These are phyloP conservation scores for Phylloporus sp. DNA, from an alignment of 768 basidiomycete genomes.

Conservation along the genomic window DNA sequence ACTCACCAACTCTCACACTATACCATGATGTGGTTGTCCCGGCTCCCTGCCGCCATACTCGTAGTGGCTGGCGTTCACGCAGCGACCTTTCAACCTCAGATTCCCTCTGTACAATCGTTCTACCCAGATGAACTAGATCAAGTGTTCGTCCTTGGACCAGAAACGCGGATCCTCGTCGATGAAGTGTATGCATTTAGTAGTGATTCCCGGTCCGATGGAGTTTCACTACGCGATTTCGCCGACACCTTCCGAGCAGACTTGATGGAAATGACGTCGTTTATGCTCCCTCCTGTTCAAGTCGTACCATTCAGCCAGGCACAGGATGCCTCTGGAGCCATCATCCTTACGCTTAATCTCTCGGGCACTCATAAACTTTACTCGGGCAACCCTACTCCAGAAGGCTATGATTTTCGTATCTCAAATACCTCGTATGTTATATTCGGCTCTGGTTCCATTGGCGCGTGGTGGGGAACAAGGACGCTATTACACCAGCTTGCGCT, in stretches of 20 bases:
- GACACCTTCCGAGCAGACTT: constrained; percentile 37
- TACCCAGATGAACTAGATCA: constrained; percentile 11
- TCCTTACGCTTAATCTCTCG: constrained; percentile 29
- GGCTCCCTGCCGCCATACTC: not conserved
- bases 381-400: constrained; percentile 36
- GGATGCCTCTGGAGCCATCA: constrained; percentile 18
- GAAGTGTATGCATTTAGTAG: constrained; percentile 14
- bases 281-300: constrained; percentile 20
- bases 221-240: constrained; percentile 35
- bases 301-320: constrained; percentile 8
- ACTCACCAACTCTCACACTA: not conserved
- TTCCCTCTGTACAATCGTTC: constrained; percentile 38
- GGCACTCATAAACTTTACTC: constrained; percentile 34
- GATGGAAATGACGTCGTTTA: constrained; percentile 28
- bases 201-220: constrained; percentile 17
- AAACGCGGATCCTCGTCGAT: constrained; percentile 37
- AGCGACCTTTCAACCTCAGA: constrained; percentile 26
- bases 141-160: constrained; percentile 29
- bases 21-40: not conserved
- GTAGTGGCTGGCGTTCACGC: not conserved
- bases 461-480: constrained; percentile 45
- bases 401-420: constrained; percentile 36
- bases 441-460: constrained; percentile 34
- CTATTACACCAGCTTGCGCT: constrained; percentile 39
- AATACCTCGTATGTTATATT: constrained; percentile 29